These are phyloP conservation scores for Fusarium torreyae DNA, from an alignment of 2,329 filamentous ascomycete genomes.

Conservation along the genomic window DNA sequence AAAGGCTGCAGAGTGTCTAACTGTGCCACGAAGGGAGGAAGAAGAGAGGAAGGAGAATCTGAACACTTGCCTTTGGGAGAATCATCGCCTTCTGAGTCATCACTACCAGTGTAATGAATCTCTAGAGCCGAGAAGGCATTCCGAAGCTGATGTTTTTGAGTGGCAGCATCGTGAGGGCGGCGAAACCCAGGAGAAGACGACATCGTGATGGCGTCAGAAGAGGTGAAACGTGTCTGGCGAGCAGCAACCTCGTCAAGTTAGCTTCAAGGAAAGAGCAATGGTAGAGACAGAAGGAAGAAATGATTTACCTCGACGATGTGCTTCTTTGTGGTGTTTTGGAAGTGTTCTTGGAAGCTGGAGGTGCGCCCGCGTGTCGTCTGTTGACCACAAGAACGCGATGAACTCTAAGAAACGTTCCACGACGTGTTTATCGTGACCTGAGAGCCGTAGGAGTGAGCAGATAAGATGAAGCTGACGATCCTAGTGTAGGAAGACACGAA, in stretches of 20 bases:
- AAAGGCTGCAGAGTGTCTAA: background rate
- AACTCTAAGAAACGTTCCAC: background rate
- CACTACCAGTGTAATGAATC: conserved; percentile 1
- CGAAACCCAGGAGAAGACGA: conserved; percentile 21
- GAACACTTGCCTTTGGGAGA: conserved; percentile 22
- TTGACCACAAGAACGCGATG: background rate
- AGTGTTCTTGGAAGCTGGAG: background rate
- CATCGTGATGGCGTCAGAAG: conserved; percentile 13
- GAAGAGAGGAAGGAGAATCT: background rate
- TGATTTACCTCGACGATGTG: conserved; percentile 17
- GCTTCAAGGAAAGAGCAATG: background rate
- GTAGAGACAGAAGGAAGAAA: background rate
- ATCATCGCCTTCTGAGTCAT: conserved; percentile 10
- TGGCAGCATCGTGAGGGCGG: conserved; percentile 12
- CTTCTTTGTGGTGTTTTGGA: background rate
- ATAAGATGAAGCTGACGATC: conserved; percentile 4
- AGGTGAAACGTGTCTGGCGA: background rate
- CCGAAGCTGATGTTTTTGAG: conserved; percentile 8
- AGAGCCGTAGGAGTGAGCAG: background rate
- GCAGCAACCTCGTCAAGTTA: background rate
- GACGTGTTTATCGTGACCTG: background rate
- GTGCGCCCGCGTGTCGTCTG: background rate
- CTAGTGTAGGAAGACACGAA: conserved; percentile 4
- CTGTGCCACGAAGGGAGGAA: background rate
- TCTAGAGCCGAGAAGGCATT: conserved; percentile 24